Evolutionary conservation across 768 basidiomycete species (phyloP), one percentile per base, ranked within the genome.

Genomic region (Leccinum arenicola): DNA sequence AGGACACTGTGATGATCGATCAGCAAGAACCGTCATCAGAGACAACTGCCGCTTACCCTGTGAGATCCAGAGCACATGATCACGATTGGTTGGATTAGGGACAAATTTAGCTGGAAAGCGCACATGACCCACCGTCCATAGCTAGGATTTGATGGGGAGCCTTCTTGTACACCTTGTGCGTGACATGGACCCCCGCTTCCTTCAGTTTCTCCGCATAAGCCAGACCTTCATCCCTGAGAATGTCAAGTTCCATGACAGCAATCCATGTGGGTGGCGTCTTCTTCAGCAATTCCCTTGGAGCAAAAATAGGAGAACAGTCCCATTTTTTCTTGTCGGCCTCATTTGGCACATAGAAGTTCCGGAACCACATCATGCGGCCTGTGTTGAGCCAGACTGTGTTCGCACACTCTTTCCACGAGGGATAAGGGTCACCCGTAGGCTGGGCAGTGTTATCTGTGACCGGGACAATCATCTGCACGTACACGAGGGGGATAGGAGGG

Each of bases 91-190:
- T 11, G 14, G 25, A n/a, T 61, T 4, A 60, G 53, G 5, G 10
- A 45, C 9, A 48, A 7, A 3, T 50, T 35, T 36, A 29, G 10
- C n/a, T n/a, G 14, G 17, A 33, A 48, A 43, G 29, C 14, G 12
- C 38, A 31, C 40, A 50, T 12, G 15, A 52, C 84, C 61, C 60
- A 86, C 87, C 85, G 61, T 89, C 87, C 86, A 89, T 87, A 6
- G 83, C 84, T 81, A 90, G 83, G 47, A 88, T 82, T 1, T 82
- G 87, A 74, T 90, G 88, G 29, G 88, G 89, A 4, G 83, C 85
- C 14, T 79, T 80, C 64, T 81, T 77, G 69, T 90, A 91, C 21
- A 84, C 69, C 65, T 79, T 80, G 3, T 81, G 72, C 57, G 86
- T 79, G 12, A 82, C 82, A 21, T 77, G 68, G 15, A 86, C 82